Base-by-base conservation (phyloP, 1,139 yeast species). In the Sugiyamaella paludigena region DNA sequence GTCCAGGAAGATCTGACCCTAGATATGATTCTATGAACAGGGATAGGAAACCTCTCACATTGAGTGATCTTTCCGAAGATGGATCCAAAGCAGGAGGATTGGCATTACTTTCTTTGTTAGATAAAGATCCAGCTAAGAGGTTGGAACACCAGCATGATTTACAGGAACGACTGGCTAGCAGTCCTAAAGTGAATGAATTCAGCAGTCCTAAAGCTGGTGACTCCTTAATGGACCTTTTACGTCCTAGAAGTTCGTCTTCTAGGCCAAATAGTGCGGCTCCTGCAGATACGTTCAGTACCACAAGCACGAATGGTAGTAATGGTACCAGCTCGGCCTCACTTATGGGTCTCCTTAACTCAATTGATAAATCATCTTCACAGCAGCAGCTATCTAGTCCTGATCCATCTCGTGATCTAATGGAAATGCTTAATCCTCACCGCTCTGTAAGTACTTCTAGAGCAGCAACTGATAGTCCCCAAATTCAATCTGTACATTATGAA, bases 221-320 rank as follows among this genome's bases (percentile, higher is more conserved):
- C 12, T 42, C 48, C 1, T 45, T 49, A 19, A 49, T 49, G 52
- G 52, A 45, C 24, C 44, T 49, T 11, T 29, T 49, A n/a, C 40
- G 36, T 29, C 52, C 52, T 3, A 42, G 35, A 34, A 10, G 43
- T 4, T 13, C 48, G 6, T 32, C 35, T 5, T 27, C 43, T 2
- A 34, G 40, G 6, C 35, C 24, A 10, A 35, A 42, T 16, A 42
- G 19, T 11, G 11, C 5, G 28, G 11, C 9, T 13, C 7, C 30
- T 16, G 6, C 16, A 15, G 45, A 42, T 29, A 35, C 35, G 19
- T 13, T 26, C 13, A 42, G 45, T 26, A 42, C 45, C 19, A 34
- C 33, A 7, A 33, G 28, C 11, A 42, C 45, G 5, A 42, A 42
- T 42, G 45, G 45, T 5, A 42, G 45, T 16, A 42, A 34, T 16